Evolutionary conservation across 1,284 basidiomycete genomes (phyloP).

Genomic region (Blastosporella zonata): DNA sequence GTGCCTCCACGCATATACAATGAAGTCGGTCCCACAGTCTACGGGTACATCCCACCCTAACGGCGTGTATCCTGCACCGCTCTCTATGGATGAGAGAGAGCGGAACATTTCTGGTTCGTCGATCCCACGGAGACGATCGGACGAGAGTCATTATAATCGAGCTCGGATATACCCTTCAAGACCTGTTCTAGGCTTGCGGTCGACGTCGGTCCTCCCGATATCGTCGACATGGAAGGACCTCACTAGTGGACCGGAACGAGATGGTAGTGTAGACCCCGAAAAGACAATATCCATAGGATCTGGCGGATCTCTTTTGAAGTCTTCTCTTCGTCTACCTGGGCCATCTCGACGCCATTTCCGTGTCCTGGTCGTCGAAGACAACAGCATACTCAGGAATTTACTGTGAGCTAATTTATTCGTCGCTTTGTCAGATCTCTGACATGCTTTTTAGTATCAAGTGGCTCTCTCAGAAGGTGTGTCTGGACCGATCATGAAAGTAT

Average conservation of each 20-base stretch:
- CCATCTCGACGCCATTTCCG: slow-evolving; percentile 42
- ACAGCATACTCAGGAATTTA: slow-evolving; percentile 69
- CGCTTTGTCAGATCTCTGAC: slow-evolving; percentile 15
- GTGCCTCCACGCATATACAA: slow-evolving; percentile 64
- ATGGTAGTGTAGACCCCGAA: slow-evolving; percentile 26
- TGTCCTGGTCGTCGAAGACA: slow-evolving; percentile 84
- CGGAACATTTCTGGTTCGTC: slow-evolving; percentile 14
- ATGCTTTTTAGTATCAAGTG: slow-evolving; percentile 65
- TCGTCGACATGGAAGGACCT: slow-evolving; percentile 36
- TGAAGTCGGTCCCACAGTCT: slow-evolving; percentile 31
- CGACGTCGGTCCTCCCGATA: slow-evolving; percentile 46
- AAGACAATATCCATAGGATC: slow-evolving; percentile 53
- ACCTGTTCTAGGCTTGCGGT: slow-evolving; percentile 45
- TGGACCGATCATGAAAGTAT: neutral
- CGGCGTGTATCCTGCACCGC: slow-evolving; percentile 6
- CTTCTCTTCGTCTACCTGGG: slow-evolving; percentile 50
- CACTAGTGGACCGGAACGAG: slow-evolving; percentile 28
- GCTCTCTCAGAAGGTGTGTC: slow-evolving; percentile 64
- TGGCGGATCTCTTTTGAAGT: slow-evolving; percentile 59
- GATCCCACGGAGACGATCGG: slow-evolving; percentile 50
- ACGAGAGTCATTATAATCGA: slow-evolving; percentile 35
- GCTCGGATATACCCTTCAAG: slow-evolving; percentile 23
- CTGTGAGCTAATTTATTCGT: slow-evolving; percentile 45
- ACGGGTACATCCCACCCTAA: slow-evolving; percentile 14
- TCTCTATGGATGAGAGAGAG: slow-evolving; percentile 11